Evolutionary conservation across 495 filamentous ascomycete species (phyloP), one percentile per base, ranked within the genome.

Genomic region (Daldinia caldariorum): DNA sequence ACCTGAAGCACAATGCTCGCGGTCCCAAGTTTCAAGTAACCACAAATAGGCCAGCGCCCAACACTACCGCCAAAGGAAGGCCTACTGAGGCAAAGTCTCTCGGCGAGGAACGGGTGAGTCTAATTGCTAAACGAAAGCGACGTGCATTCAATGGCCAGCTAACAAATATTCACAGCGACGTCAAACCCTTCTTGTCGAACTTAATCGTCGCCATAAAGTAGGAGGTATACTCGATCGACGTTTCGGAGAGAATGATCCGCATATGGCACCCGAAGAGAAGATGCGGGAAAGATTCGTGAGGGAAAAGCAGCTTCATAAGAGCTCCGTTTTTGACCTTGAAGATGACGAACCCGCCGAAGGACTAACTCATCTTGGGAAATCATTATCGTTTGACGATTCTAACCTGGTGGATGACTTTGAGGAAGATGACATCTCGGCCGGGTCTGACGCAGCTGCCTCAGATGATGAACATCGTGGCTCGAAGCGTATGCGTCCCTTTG

Each of bases 241-340:
- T 63, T 97, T 99, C 78, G 95, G 96, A 78, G 95, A 99, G 80
- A 91, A 95, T 68, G 94, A 99, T 74, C 91, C 94, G 18, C 90
- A 87, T 26, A 93, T 99, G 93, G 91, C 92, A 20, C 91, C 93
- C 9, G 95, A 99, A 77, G 94, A 99, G 75, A 91, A 90, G 78
- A 94, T 94, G 82, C 88, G 94, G 65, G 90, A 97, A 79, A 87
- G 95, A 77, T 98, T 94, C 72, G 90, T 94, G 63, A 83, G 87
- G 68, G 94, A 97, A 80, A 94, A 93, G 77, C 88, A 91, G 79
- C 84, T 81, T 63, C 85, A 89, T 82, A 92, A 89, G 76, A 86
- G 80, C 55, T 89, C 87, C 16, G 82, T 94, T 71, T 99, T 98
- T 79, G 93, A 99, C 76, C 82, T 99, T 2, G 95, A 99, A 76